These are phyloP conservation scores for Leccinum glutinopallens DNA, from an alignment of 1,284 basidiomycete genomes.

Conservation along the genomic window DNA sequence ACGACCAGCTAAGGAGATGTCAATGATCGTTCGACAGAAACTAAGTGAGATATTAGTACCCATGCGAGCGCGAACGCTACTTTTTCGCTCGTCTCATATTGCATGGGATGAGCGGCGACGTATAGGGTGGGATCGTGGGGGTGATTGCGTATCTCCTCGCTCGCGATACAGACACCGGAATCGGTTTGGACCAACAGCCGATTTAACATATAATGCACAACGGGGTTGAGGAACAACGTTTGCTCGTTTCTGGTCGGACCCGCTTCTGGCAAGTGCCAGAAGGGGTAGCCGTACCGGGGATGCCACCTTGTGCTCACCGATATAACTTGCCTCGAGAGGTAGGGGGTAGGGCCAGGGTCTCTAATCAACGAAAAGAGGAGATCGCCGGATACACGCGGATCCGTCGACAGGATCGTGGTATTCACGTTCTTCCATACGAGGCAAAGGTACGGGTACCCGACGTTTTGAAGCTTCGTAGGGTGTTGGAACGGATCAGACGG, in stretches of 20 bases:
- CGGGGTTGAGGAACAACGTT: background rate
- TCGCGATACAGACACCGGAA: background rate
- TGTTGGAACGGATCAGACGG: background rate
- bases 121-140: background rate
- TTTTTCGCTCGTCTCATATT: background rate
- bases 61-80: background rate
- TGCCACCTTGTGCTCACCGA: background rate
- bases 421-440: background rate
- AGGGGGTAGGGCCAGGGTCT: background rate
- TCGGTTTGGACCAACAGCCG: background rate
- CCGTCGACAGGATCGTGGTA: background rate
- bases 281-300: background rate
- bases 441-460: background rate
- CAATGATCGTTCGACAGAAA: background rate
- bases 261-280: background rate
- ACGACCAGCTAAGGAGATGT: background rate
- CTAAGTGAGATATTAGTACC: background rate
- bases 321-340: background rate
- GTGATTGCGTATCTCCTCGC: background rate
- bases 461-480: background rate
- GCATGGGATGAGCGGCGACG: background rate
- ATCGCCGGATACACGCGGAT: background rate
- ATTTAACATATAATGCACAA: background rate
- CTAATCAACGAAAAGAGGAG: background rate
- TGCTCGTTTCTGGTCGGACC: background rate